Evolutionary conservation across 2,329 filamentous ascomycete genomes (phyloP).

Genomic region (Epichloe aotearoae): DNA sequence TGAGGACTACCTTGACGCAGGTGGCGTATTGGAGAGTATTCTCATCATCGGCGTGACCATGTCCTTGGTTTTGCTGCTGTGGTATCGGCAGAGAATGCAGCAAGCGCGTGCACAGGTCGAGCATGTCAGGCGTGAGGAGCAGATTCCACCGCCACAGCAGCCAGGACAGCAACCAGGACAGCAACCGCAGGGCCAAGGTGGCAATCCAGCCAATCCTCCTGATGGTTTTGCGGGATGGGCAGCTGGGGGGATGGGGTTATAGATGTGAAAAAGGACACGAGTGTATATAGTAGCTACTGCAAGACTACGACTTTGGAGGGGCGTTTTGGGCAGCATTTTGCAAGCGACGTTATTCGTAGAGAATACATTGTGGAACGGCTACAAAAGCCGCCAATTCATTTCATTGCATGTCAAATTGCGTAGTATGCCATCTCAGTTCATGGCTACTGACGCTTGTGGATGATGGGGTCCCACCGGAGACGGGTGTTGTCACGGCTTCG

Average conservation of each 20-base stretch:
- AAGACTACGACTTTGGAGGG: constrained; percentile 2
- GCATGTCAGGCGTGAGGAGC: constrained; percentile 13
- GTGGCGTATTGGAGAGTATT: constrained; percentile 71
- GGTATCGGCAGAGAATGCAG: constrained; percentile 63
- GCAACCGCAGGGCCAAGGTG: not conserved
- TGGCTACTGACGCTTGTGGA: no score
- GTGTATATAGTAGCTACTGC: constrained; percentile 7
- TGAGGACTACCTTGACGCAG: constrained; percentile 52
- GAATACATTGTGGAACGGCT: not conserved
- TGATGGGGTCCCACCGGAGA: no score
- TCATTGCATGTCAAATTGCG: not conserved
- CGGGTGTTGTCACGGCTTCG: not conserved
- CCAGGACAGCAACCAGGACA: constrained; percentile 4
- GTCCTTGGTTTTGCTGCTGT: constrained; percentile 63
- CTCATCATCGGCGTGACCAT: constrained; percentile 69
- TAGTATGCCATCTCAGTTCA: not conserved
- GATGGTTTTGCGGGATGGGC: constrained; percentile 23
- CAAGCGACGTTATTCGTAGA: not conserved
- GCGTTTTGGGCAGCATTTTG: constrained; percentile 8
- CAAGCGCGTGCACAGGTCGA: constrained; percentile 32
- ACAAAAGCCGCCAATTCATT: not conserved
- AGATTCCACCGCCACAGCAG: constrained; percentile 1
- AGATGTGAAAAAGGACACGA: constrained; percentile 3
- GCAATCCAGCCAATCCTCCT: constrained; percentile 7
- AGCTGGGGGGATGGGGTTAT: constrained; percentile 22